Evolutionary conservation across 1,284 basidiomycete genomes (phyloP).

Genomic region (Polyporus tsugae): DNA sequence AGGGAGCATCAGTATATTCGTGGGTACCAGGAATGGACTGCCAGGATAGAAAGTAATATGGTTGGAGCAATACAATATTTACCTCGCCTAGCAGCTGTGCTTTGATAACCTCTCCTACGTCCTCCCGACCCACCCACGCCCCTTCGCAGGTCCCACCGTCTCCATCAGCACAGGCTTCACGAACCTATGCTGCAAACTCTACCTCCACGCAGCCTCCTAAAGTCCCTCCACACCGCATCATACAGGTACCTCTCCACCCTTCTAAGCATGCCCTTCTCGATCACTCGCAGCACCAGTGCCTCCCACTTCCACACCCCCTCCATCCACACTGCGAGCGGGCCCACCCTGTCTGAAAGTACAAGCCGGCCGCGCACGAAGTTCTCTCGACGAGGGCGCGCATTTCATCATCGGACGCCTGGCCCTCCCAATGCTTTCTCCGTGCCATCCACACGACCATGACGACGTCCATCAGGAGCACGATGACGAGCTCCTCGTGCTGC

Average conservation of each 20-base stretch:
- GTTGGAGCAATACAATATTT: background rate
- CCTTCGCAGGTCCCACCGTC: conserved; percentile 14
- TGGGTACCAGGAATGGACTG: background rate
- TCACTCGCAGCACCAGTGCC: conserved; percentile 62
- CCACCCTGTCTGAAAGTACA: conserved; percentile 31
- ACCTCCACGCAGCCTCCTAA: too few species aligned
- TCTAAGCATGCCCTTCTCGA: conserved; percentile 60
- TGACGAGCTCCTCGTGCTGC: conserved; percentile 67
- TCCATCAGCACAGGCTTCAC: conserved; percentile 22
- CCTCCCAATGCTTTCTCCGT: conserved; percentile 24
- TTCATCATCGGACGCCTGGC: background rate
- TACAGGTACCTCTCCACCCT: conserved; percentile 46
- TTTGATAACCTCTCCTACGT: conserved; percentile 20
- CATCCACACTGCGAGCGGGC: conserved; percentile 74
- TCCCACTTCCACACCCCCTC: conserved; percentile 73
- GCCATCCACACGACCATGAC: conserved; percentile 84
- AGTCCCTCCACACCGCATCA: conserved; percentile 16
- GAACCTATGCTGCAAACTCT: conserved; percentile 26
- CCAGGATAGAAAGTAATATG: background rate
- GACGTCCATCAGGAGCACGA: conserved; percentile 93
- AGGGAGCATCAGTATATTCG: background rate
- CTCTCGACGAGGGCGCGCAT: conserved; percentile 19
- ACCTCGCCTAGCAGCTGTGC: background rate
- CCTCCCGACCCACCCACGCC: conserved; percentile 22
- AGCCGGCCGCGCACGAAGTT: background rate